phyloP scores from a whole-genome alignment of 345 rosid genomes.

The Pelargonium nanum region DNA sequence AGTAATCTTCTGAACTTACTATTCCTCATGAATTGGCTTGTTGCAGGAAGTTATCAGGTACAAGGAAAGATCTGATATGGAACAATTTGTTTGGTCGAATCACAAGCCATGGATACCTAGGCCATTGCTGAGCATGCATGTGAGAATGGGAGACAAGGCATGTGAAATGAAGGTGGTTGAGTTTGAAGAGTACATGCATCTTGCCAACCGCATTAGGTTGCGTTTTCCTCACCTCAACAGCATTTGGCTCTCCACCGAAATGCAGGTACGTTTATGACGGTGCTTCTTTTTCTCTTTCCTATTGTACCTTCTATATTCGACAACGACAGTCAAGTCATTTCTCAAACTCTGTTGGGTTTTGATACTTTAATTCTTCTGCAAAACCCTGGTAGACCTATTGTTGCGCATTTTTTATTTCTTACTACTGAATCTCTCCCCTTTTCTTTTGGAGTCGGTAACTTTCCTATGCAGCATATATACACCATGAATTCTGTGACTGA shows the following conservation, averaged over 20 bases:
- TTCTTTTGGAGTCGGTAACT: no score
- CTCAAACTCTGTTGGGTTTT: no score
- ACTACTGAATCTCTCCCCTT: no score
- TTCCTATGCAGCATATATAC: no score
- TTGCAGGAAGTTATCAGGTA: constrained; percentile 23
- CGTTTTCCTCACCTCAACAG: constrained; percentile 59
- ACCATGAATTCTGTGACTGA: no score
- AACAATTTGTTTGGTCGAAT: constrained; percentile 65
- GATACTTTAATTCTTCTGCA: no score
- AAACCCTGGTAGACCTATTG: no score
- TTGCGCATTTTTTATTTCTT: no score
- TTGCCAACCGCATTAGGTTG: constrained; percentile 46
- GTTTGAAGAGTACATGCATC: constrained; percentile 58
- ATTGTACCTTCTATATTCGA: neutral
- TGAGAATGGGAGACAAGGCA: constrained; percentile 99
- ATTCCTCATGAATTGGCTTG: constrained; percentile 1
- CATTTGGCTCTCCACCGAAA: constrained; percentile 91
- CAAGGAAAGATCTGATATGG: constrained; percentile 40
- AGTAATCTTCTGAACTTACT: neutral
- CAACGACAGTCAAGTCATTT: no score
- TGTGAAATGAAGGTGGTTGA: constrained; percentile 80
- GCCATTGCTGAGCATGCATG: constrained; percentile 88
- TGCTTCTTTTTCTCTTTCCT: neutral
- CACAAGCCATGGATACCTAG: constrained; percentile 81
- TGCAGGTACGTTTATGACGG: constrained; percentile 39